These are phyloP conservation scores for Leucaena leucocephala DNA, from an alignment of 306 rosid genomes.

Conservation along the genomic window DNA sequence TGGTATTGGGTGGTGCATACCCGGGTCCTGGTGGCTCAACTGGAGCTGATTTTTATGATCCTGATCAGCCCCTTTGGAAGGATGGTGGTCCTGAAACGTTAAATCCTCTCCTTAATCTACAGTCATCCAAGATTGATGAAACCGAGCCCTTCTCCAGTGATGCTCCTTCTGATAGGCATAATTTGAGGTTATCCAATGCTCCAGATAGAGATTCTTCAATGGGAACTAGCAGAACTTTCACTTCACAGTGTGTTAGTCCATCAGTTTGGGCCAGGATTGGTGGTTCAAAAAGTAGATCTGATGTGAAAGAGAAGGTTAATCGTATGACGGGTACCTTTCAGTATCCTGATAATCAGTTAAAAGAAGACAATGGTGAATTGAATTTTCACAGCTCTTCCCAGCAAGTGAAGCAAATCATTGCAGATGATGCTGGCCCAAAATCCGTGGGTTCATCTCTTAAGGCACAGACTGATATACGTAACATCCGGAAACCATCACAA, in stretches of 20 bases:
- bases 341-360: slow-evolving; percentile 59
- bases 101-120: slow-evolving; percentile 59
- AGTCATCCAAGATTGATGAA: slow-evolving; percentile 76
- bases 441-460: slow-evolving; percentile 54
- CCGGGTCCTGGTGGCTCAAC: slow-evolving; percentile 61
- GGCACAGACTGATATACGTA: slow-evolving; percentile 58
- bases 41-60: slow-evolving; percentile 94
- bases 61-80: slow-evolving; percentile 99
- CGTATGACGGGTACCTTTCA: slow-evolving; percentile 54
- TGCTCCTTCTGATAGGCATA: slow-evolving; percentile 52
- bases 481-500: slow-evolving; percentile 73
- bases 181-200: slow-evolving; percentile 41
- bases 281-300: slow-evolving; percentile 66
- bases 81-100: slow-evolving; percentile 73
- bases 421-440: slow-evolving; percentile 61
- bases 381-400: slow-evolving; percentile 49
- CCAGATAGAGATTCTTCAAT: slow-evolving; percentile 60
- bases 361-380: slow-evolving; percentile 61
- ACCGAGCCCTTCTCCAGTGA: slow-evolving; percentile 60
- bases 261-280: slow-evolving; percentile 94
- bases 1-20: slow-evolving; percentile 70
- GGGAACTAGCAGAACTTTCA: slow-evolving; percentile 53
- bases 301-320: slow-evolving; percentile 63
- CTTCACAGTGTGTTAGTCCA: slow-evolving; percentile 59
- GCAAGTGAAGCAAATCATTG: slow-evolving; percentile 62